Evolutionary conservation across 306 rosid genomes (phyloP).

Genomic region (Crotalaria pallida): DNA sequence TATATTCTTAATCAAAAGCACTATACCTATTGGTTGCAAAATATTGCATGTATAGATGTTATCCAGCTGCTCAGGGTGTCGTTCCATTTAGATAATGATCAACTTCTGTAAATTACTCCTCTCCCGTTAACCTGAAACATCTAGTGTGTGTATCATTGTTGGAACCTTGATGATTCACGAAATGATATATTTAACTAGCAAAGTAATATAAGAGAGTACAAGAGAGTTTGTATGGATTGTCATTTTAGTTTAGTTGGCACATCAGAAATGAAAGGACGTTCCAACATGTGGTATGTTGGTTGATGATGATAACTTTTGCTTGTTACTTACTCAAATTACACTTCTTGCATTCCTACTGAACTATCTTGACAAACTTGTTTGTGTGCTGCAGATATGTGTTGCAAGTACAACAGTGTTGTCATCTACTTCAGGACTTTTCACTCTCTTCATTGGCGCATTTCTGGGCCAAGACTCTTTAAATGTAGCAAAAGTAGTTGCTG

Average conservation of each 20-base stretch:
- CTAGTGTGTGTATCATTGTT: not conserved
- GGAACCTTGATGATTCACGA: not conserved
- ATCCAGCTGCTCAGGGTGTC: not conserved
- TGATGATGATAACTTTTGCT: conserved; percentile 1
- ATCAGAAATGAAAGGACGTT: not conserved
- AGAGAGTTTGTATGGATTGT: not conserved
- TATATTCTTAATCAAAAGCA: not conserved
- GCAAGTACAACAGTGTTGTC: too few relatives aligned
- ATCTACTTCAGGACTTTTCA: too few relatives aligned
- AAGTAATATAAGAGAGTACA: not conserved
- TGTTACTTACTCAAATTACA: not conserved
- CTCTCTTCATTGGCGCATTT: too few relatives aligned
- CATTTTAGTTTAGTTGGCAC: not conserved
- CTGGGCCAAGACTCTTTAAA: too few relatives aligned
- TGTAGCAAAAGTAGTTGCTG: too few relatives aligned
- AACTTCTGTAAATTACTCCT: conserved; percentile 5
- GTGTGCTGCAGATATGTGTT: conserved; percentile 59
- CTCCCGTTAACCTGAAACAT: not conserved
- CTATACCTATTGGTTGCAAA: not conserved
- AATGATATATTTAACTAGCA: not conserved
- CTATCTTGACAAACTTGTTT: not conserved
- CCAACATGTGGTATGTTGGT: not conserved
- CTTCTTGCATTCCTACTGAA: not conserved
- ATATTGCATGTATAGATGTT: not conserved
- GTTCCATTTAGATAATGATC: not conserved